Evolutionary conservation across 2,329 filamentous ascomycete genomes (phyloP).

Genomic region (Leptographium radiaticola): DNA sequence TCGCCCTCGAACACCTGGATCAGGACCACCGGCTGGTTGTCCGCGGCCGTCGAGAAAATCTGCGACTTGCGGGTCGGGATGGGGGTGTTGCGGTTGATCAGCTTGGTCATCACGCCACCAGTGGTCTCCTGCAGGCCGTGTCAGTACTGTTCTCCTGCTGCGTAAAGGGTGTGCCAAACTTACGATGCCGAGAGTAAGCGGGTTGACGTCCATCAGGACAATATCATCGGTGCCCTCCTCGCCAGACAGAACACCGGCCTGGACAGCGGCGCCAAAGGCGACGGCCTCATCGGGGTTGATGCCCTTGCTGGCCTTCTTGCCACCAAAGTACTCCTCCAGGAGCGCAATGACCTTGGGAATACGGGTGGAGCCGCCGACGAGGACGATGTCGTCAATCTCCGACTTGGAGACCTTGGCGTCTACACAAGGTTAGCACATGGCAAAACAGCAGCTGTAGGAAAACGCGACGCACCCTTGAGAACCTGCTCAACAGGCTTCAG

Average conservation of each 20-base stretch:
- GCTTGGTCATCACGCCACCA: conserved; percentile 93
- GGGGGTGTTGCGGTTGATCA: conserved; percentile 87
- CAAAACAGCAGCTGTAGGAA: too few relatives aligned
- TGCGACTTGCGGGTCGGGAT: conserved; percentile 95
- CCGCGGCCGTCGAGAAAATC: conserved; percentile 93
- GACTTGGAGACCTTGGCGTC: conserved; percentile 95
- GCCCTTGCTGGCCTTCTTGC: conserved; percentile 98
- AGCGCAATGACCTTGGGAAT: conserved; percentile 94
- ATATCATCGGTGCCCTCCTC: conserved; percentile 69
- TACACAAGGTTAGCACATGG: neutral
- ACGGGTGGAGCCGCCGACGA: conserved; percentile 97
- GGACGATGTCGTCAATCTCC: conserved; percentile 91
- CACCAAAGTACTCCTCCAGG: conserved; percentile 87
- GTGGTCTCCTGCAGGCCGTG: conserved; percentile 55
- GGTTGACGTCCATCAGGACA: conserved; percentile 96
- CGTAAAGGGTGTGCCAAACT: neutral
- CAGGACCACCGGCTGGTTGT: conserved; percentile 90
- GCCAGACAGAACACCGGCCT: conserved; percentile 88
- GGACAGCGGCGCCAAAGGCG: conserved; percentile 91
- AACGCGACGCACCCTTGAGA: conserved; percentile 44
- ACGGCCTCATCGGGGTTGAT: conserved; percentile 99
- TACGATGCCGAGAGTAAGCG: conserved; percentile 77
- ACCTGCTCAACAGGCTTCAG: conserved; percentile 98
- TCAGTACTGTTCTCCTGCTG: too few relatives aligned
- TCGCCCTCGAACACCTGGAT: conserved; percentile 96